Evolutionary conservation across 2,329 filamentous ascomycete species (phyloP), one percentile per base, ranked within the genome.

Genomic region (Penicillium sp.): DNA sequence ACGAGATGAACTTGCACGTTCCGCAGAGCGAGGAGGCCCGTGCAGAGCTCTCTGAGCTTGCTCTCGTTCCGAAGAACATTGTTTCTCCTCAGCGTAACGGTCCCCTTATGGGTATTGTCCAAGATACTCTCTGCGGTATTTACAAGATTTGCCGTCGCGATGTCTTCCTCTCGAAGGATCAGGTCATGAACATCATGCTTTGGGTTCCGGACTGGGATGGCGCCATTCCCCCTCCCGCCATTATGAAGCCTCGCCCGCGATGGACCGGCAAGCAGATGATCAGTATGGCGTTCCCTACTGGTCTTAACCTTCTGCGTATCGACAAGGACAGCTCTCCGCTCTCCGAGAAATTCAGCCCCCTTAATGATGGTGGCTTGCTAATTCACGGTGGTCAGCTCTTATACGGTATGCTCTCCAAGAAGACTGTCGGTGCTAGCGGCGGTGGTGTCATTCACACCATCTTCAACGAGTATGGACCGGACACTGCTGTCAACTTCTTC

Each of bases 1-100:
- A 99, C 72, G 94, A 99, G 76, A 99, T 99, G 94, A 99, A 99
- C 71, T 85, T 99, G 77, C 94, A 99, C 82, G 95, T 99, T 47
- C 95, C 94, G 4, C 94, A 99, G 69, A 94, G 89, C 34, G 92
- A 99, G 69, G 95, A 99, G 74, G 95, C 95, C 31, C 88, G 94
- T 55, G 91, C 95, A 42, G 94, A 99, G 74, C 85, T 99, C 63
- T 90, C 86, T 72, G 88, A 97, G 70, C 83, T 99, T 13, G 97
- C 93, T 72, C 88, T 97, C 82, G 94, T 99, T n/a, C 94, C 94
- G 0, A 83, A 94, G 64, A 96, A 99, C 73, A 97, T 99, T 66
- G 95, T 99, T 9, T 99, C 95, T 2, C 94, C 94, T 4, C 94
- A 99, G 74, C 87, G 92, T 69, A 99, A 99, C 74, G 89, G 90